Conservation (phyloP, 139 green algal species). For the Tetradesmus lagerheimii region DNA sequence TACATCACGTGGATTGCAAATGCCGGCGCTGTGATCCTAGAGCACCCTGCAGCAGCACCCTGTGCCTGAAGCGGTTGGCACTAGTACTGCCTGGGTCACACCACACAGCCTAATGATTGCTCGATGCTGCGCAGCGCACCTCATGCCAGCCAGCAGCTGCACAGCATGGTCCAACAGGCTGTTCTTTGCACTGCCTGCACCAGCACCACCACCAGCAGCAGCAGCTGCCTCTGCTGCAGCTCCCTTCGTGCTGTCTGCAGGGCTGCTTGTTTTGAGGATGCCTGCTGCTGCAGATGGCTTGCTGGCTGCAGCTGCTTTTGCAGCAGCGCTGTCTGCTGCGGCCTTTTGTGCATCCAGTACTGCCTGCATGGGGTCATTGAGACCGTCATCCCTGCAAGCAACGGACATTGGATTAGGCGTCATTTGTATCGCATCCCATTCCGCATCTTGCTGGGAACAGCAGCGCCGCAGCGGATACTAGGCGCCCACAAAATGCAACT, state of each 20-base stretch:
- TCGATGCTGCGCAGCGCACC: neutral
- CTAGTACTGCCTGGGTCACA: too few relatives aligned
- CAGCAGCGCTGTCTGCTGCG: neutral
- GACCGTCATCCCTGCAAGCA: slow-evolving; percentile 32
- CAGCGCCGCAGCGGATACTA: too few relatives aligned
- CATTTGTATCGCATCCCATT: too few relatives aligned
- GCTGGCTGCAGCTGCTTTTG: neutral
- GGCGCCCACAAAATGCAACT: too few relatives aligned
- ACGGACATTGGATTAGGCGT: too few relatives aligned
- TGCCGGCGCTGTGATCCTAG: too few relatives aligned
- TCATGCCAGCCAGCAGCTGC: slow-evolving; percentile 60
- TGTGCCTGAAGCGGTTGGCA: too few relatives aligned
- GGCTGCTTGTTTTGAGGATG: neutral
- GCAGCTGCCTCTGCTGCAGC: slow-evolving; percentile 3
- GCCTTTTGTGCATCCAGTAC: neutral
- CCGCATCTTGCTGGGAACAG: too few relatives aligned
- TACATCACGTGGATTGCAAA: too few relatives aligned
- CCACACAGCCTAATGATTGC: too few relatives aligned
- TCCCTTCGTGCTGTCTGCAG: neutral
- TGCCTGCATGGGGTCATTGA: neutral
- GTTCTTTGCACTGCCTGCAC: neutral
- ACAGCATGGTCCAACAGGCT: slow-evolving; percentile 61
- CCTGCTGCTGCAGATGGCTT: slow-evolving; percentile 11
- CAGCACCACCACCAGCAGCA: neutral
- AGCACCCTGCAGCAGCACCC: too few relatives aligned